Evolutionary conservation across 2,329 filamentous ascomycete species (phyloP).

Genomic region (Trichoderma koningiopsis): DNA sequence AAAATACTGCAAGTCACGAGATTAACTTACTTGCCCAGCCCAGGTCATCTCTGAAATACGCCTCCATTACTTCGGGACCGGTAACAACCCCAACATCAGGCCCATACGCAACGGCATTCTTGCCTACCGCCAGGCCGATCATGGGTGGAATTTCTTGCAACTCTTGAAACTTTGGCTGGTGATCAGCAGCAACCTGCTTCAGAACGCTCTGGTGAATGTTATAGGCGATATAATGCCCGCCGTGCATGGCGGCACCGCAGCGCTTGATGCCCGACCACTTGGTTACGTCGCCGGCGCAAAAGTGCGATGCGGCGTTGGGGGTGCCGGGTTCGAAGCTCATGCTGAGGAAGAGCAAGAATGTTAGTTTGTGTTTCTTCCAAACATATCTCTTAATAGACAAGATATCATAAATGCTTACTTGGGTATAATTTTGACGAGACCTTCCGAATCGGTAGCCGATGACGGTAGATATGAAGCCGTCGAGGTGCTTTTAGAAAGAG

Average conservation of each 20-base stretch:
- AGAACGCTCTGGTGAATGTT: slow-evolving; percentile 69
- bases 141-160: slow-evolving; percentile 61
- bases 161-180: slow-evolving; percentile 49
- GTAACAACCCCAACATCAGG: slow-evolving; percentile 57
- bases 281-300: slow-evolving; percentile 69
- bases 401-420: slow-evolving; percentile 43
- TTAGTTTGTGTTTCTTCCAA: neutral
- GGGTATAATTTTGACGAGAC: slow-evolving; percentile 64
- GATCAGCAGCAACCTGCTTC: slow-evolving; percentile 41
- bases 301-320: slow-evolving; percentile 63
- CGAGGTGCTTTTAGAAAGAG: slow-evolving; percentile 64
- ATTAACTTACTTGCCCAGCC: slow-evolving; percentile 60
- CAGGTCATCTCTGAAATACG: slow-evolving; percentile 69
- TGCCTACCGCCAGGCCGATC: slow-evolving; percentile 73
- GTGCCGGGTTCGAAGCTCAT: slow-evolving; percentile 56
- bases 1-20: no score
- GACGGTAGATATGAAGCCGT: slow-evolving; percentile 64
- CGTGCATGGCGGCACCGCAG: slow-evolving; percentile 74
- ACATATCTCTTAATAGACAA: no score
- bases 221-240: slow-evolving; percentile 65
- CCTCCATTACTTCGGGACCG: slow-evolving; percentile 64
- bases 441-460: slow-evolving; percentile 61
- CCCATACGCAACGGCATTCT: slow-evolving; percentile 66
- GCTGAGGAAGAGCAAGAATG: slow-evolving; percentile 36
- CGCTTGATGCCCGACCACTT: slow-evolving; percentile 79